A percentile compares a stretch with the other conserved stretches of the same genome.
Evolutionary conservation across 768 basidiomycete species (phyloP).

Genomic region (Russula sp.): DNA sequence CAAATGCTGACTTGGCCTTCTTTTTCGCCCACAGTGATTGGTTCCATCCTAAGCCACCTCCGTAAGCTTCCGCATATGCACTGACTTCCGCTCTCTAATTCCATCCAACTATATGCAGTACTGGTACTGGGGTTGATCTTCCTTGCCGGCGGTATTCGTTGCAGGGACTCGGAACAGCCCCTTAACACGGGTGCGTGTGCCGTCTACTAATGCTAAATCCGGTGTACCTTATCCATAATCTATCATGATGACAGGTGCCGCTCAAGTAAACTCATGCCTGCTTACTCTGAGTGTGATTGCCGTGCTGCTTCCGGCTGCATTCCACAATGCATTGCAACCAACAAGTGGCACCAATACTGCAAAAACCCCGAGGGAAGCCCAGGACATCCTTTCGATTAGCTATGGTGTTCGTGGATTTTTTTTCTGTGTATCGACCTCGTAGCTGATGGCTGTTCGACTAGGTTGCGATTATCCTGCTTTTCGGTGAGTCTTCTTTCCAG

Average conservation of each 20-base stretch:
- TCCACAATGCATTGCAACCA: conserved; percentile 49
- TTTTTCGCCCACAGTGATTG: conserved; percentile 33
- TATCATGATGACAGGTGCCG: conserved; percentile 42
- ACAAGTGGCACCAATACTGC: conserved; percentile 22
- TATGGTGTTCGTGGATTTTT: conserved; percentile 38
- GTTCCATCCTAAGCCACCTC: conserved; percentile 44
- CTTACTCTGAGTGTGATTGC: conserved; percentile 76
- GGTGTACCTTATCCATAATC: neutral
- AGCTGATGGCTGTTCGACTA: conserved; percentile 22
- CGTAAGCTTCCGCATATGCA: conserved; percentile 27
- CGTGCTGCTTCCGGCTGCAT: conserved; percentile 73
- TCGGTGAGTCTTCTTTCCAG: conserved; percentile 35
- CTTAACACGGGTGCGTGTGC: conserved; percentile 58
- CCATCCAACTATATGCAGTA: conserved; percentile 37
- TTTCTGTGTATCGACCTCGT: neutral
- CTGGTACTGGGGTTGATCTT: conserved; percentile 88
- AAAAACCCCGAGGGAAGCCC: conserved; percentile 32
- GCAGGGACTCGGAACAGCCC: conserved; percentile 59
- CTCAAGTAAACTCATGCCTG: conserved; percentile 70
- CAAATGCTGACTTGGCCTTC: neutral
- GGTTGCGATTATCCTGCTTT: conserved; percentile 49
- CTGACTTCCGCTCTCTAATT: neutral
- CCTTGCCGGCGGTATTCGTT: conserved; percentile 75
- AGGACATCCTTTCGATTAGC: conserved; percentile 46
- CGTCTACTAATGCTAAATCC: neutral